These are phyloP conservation scores for Anthracocystis panici-leucophaei DNA, from an alignment of 1,284 basidiomycete genomes.

Conservation along the genomic window DNA sequence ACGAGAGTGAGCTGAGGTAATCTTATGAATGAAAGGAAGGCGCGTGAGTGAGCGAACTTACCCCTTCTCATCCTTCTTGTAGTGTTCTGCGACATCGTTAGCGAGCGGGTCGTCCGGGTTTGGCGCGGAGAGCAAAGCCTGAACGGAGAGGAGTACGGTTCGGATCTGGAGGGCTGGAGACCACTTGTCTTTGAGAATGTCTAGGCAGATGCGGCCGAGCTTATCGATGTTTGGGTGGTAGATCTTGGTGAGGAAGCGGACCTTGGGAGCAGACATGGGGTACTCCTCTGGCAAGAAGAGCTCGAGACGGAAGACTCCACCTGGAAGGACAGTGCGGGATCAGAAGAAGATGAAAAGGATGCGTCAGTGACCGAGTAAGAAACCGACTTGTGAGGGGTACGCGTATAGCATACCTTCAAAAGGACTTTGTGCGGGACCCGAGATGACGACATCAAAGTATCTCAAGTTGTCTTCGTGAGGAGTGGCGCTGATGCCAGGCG, in stretches of 20 bases:
- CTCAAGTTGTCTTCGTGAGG: constrained; percentile 98
- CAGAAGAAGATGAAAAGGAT: background rate
- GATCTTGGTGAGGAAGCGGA: constrained; percentile 98
- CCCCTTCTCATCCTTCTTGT: constrained; percentile 97
- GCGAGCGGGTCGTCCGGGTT: constrained; percentile 99
- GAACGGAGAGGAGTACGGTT: constrained; percentile 94
- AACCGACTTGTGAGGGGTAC: background rate
- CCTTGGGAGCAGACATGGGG: constrained; percentile 98
- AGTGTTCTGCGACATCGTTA: constrained; percentile 91
- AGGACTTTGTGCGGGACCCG: constrained; percentile 91
- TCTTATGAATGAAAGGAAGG: no score
- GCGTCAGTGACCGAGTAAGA: background rate
- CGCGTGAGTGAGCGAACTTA: constrained; percentile 71
- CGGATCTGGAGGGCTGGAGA: constrained; percentile 97
- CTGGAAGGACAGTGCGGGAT: constrained; percentile 13
- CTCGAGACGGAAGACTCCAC: constrained; percentile 91
- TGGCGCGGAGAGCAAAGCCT: constrained; percentile 92
- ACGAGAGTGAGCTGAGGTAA: constrained; percentile 5
- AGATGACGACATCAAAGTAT: constrained; percentile 98
- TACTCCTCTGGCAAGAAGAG: constrained; percentile 98
- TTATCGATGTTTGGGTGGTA: constrained; percentile 99
- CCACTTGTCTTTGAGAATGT: constrained; percentile 99
- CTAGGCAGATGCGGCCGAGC: constrained; percentile 95
- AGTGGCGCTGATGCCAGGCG: constrained; percentile 90
- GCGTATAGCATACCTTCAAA: constrained; percentile 75